Base-by-base conservation (phyloP, 768 basidiomycete species). In the Gloeostereum incarnatum region DNA sequence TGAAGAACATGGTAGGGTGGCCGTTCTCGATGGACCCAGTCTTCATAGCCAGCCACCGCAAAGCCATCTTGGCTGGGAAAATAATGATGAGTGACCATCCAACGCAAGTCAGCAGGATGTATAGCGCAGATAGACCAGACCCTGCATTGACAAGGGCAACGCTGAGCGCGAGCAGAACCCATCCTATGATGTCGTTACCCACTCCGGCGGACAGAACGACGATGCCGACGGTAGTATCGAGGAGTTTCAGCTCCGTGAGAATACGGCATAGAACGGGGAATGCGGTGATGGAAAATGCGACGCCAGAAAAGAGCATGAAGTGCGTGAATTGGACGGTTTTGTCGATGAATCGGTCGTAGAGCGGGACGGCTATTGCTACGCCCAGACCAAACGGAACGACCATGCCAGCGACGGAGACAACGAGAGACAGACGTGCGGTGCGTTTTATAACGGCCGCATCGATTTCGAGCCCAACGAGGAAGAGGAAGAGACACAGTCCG, bases 281-380 rank as follows among this genome's bases (percentile, higher is more conserved):
- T 0, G 86, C 87, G 0, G 86, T 89, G 50, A 90, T 90, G 3
- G 83, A 81, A 61, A 81, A 91, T 1, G 91, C 90, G 16, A 93
- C 89, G 10, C 89, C 91, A 7, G 86, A 79, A 59, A 98, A 97
- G 25, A 99, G 76, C 74, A 96, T 79, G 58, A 98, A 98, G 55
- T 94, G 70, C 0, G 87, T 81, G 57, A 91, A 94, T 37, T 78
- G 68, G 35, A 81, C 37, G 2, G 36, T 33, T 17, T 30, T 33
- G 30, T 81, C 71, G 46, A 89, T 73, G 59, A 93, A 97, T 42
- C 77, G 51, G 8, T 63, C 58, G 62, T 91, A 97, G 5, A 96
- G 52, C 0, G 85, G 78, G 7, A 64, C 72, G 21, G 71, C 48
- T 7, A 75, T 54, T 0, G 68, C 81, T 0, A 82, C 72, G 1